Evolutionary conservation across 179 eudicot species (phyloP), one percentile per base, ranked within the genome.

Genomic region (Silene vulgaris): DNA sequence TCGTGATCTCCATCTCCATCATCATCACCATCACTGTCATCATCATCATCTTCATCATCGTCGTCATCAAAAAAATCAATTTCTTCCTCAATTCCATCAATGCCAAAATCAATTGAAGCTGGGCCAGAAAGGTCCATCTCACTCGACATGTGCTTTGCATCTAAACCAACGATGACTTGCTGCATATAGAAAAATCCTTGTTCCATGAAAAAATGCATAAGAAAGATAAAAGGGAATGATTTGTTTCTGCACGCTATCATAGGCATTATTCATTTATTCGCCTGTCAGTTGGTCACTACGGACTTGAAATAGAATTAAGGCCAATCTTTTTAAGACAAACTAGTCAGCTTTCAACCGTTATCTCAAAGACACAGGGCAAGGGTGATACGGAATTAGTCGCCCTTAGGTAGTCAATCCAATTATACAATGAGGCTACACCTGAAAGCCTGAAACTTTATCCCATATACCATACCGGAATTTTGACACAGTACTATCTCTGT

Each of bases 161-260:
- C 93, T 73, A 93, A 75, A 73, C 98, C 98, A 78, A 93, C 81
- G 67, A 93, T 89, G 82, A 91, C 96, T 87, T 93, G 97, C 98
- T 93, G 96, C 96, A 89, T 74, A 48, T 13, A 67, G 45, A 13
- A 76, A 68, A 50, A 6, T 70, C 72, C 57, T 65, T 76, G 81
- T 50, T 20, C 45, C 16, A 65, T 26, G 40, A 3, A 43, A 48
- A 82, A 72, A 37, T 66, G 57, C 76, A 40, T 28, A 26, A 12
- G 6, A 37, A 40, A 59, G 56, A 19, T n/a, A 2, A 13, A 65
- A 5, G 2, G 66, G 59, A 20, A 20, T 61, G 19, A 72, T 8
- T 13, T 13, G 26, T 72, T 72, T 52, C 26, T 61, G 43, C 69
- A 77, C 43, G 12, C 28, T 50, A 50, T 50, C 56, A 52, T 61